These are phyloP conservation scores for Cyclospora cayetanensis DNA, from an alignment of 169 alveolate genomes.

Conservation along the genomic window DNA sequence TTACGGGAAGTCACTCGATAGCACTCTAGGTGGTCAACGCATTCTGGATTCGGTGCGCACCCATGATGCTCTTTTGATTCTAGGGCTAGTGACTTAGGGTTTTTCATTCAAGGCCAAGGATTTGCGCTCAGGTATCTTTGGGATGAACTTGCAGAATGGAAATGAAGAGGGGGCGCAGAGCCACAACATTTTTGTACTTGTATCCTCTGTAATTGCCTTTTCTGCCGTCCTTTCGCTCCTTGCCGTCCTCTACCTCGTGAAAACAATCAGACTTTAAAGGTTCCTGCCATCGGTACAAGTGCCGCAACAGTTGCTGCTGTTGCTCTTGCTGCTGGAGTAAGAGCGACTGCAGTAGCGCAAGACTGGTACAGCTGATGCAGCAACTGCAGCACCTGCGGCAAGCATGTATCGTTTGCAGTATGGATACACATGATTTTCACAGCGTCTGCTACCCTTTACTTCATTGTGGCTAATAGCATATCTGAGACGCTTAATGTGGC, in stretches of 20 bases:
- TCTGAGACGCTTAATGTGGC: too few species aligned
- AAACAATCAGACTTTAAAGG: background rate
- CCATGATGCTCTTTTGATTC: background rate
- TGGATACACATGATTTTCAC: background rate
- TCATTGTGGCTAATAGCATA: too few species aligned
- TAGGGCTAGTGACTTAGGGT: background rate
- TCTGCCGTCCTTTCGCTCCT: slow-evolving; percentile 40
- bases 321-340: background rate
- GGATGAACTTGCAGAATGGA: slow-evolving; percentile 66
- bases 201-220: slow-evolving; percentile 24
- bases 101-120: background rate
- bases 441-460: too few species aligned
- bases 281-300: slow-evolving; percentile 6
- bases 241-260: slow-evolving; percentile 38
- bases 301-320: background rate
- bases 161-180: slow-evolving; percentile 51
- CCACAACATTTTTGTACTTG: slow-evolving; percentile 16
- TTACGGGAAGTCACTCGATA: background rate
- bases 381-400: slow-evolving; percentile 10
- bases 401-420: background rate
- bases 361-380: background rate
- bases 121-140: slow-evolving; percentile 41
- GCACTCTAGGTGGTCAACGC: background rate
- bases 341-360: background rate
- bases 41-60: too few species aligned